Evolutionary conservation across 1,139 yeast species (phyloP), one percentile per base, ranked within the genome.

Genomic region (Diutina catenulata): DNA sequence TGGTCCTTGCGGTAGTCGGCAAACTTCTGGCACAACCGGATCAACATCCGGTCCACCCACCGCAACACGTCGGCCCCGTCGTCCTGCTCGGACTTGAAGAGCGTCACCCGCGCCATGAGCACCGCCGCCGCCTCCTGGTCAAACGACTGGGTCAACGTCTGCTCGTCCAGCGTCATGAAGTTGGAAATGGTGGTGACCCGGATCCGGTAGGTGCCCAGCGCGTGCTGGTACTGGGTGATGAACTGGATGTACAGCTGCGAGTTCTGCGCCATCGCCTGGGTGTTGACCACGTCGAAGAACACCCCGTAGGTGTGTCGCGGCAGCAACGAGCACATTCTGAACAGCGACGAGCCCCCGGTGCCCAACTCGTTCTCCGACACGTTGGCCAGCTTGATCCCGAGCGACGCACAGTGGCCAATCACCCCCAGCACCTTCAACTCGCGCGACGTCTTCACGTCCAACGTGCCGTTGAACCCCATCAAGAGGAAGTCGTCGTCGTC

Each of bases 111-210:
- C 1, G 97, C 82, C 87, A 88, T 84, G 46, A 91, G 68, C 1
- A 88, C 97, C 7, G 97, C 95, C 9, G 98, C 96, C 15, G 97
- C 96, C 59, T 91, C 98, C 64, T 93, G 98, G 60, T 91, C 99
- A 58, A 91, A 91, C n/a, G 93, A 67, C 47, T 65, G 70, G 19
- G 78, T 66, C 49, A 68, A 61, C n/a, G 63, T 54, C 45, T 64
- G 62, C 47, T 67, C 72, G 45, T 67, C 73, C 38, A 65, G 55
- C 28, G 65, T 74, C 37, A 33, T 16, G 48, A 74, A 72, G 49
- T 84, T 78, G 33, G 80, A 77, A 27, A 84, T 70, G 1, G 98
- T 91, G 22, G 98, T 91, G 36, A 91, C 97, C 51, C 97, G 77
- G 44, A 86, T 70, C 56, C 97, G 75, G 56, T 77, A 82, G 14